Evolutionary conservation across 805 yeast species (phyloP), one percentile per base, ranked within the genome.

Genomic region (Yarrowia divulgata): DNA sequence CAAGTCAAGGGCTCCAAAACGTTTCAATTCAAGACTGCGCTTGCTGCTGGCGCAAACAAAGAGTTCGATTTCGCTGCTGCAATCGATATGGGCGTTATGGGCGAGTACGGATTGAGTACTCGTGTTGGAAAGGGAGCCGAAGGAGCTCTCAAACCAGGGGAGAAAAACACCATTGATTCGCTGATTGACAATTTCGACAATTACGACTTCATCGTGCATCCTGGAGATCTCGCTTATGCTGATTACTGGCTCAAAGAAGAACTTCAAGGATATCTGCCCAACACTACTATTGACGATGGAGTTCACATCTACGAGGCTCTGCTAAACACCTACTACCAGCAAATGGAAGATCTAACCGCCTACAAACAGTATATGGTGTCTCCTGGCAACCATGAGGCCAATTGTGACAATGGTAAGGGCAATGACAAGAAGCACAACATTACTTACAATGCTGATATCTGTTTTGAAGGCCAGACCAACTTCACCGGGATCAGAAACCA

Each of bases 221-320:
- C 74, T 10, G 79, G 79, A 46, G 79, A 77, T 67, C 62, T 77
- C 55, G 77, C 76, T 19, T 77, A 77, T 55, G 76, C 79, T 9
- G 79, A 77, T 69, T 67, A 74, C 39, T 76, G 77, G 77, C 73
- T 76, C 49, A 58, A 71, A 46, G 75, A 74, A 67, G 66, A 57
- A 48, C 42, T 69, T 49, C 60, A 54, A 35, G 71, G 71, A n/a
- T 70, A 71, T 66, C 49, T 71, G 18, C 69, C 69, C 29, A 37
- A 60, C 39, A 45, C 70, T 9, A 34, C 67, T 12, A 52, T 70
- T 12, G 70, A 45, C 39, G 63, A 58, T 19, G 71, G 72, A 8
- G 48, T 57, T 13, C 66, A 70, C 18, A 70, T 69, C 42, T 74
- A 73, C 69, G 72, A 71, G 63, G 69, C 71, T 49, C 71, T 74